Base-by-base conservation (phyloP, 2,329 filamentous ascomycete genomes). In the Cercospora janseana region DNA sequence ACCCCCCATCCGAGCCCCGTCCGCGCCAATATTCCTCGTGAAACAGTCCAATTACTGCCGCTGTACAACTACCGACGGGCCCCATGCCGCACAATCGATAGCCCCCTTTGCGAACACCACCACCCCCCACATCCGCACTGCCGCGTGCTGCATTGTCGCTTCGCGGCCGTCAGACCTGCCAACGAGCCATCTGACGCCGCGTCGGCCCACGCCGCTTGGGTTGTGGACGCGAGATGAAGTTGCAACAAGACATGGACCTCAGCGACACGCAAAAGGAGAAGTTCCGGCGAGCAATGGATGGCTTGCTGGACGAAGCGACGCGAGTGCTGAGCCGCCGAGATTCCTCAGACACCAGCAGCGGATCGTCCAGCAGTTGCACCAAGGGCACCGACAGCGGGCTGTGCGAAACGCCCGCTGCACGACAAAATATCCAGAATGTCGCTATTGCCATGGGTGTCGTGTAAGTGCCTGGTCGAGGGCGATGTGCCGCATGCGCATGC, bases 371-470 rank as follows among this genome's bases (percentile, higher is more conserved):
- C 38, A 60, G 58, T 6, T 67, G 64, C 51, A 47, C 51, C 32
- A 29, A 59, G 7, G 57, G 60, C 46, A 55, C 63, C 50, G 49
- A 56, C 35, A 57, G 57, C 41, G 44, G 48, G 32, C 44, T 56
- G 23, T 66, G 65, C 44, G 51, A 64, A 40, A 68, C 61, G 48
- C 65, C 65, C 8, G 57, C 59, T 8, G 49, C 48, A 13, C 50
- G 49, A 10, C 47, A 58, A 24, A 63, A 56, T 42, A 55, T 57
- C 9, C 57, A 63, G 38, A 68, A 60, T 20, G 43, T 68, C 16
- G 60, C 64, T 31, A 69, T 69, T 41, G 63, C 63, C 20, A 58
- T 69, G 4, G 63, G 63, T 38, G 64, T 63, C 32, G 64, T 63
- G 66, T 69, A 57, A 63, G 66, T 66, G 23, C 40, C 4, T 10